Base-by-base conservation (phyloP, 306 rosid species). In the Oemleria cerasiformis region DNA sequence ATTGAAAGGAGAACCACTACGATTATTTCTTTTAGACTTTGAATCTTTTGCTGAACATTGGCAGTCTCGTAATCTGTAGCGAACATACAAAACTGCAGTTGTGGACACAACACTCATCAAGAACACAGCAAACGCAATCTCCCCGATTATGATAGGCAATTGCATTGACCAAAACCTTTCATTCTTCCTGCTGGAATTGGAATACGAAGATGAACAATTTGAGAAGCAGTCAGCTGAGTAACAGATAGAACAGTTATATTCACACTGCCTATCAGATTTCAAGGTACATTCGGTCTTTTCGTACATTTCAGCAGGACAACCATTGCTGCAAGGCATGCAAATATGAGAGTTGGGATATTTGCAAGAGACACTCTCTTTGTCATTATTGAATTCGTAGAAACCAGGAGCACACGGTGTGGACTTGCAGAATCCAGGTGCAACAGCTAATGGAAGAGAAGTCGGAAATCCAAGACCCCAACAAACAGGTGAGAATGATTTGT, bases 401-500 rank as follows among this genome's bases (percentile, higher is more conserved):
- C 92, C 89, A 3, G 87, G 84, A 69, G 94, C 68, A 57, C 98
- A 94, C 41, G 98, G 88, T 77, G 84, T 54, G 3, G 85, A 21
- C 77, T 71, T 84, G 74, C 98, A 94, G 70, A 79, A 59, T 70
- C 87, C 87, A 2, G 96, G 96, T 7, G 88, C 78, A 55, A 84
- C 96, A 15, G 98, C 88, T 34, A 89, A 41, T 30, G 98, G 98
- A 8, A 94, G 86, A 61, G 96, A 82, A 56, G 86, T 67, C 15
- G 98, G 98, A 66, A 91, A 94, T 14, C 85, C 94, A 45, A 84
- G 86, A 44, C 97, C 98, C 98, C 98, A 94, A 67, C 98, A 94
- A 84, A 83, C 80, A 50, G 98, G 96, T 11, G 80, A 50, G 65
- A 94, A 90, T 68, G 92, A 87, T 79, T 82, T 84, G 62, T 86